Conservation (phyloP, 2,329 filamentous ascomycete genomes). For the Nakataea oryzae region DNA sequence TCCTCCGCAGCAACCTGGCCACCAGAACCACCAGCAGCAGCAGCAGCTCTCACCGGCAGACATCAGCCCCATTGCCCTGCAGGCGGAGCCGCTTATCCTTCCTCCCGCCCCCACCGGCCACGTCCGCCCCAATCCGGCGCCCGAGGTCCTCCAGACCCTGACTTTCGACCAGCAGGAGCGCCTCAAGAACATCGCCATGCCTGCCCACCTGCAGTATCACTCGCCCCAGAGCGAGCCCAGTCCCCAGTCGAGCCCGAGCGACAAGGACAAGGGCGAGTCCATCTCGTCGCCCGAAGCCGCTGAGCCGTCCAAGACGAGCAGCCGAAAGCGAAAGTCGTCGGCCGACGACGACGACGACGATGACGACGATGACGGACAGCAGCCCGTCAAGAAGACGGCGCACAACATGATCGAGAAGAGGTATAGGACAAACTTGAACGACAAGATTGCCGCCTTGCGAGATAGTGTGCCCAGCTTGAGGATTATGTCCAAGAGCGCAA, state of each 20-base stretch:
- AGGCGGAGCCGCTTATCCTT: constrained; percentile 17
- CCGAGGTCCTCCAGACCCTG: constrained; percentile 28
- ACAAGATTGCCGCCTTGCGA: constrained; percentile 86
- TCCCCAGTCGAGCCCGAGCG: constrained; percentile 42
- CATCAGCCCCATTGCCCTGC: constrained; percentile 24
- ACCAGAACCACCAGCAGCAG: constrained; percentile 15
- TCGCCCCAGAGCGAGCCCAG: constrained; percentile 48
- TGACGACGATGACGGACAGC: constrained; percentile 44
- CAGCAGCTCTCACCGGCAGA: constrained; percentile 21
- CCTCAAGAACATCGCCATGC: constrained; percentile 55
- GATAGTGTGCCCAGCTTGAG: constrained; percentile 87
- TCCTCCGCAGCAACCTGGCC: constrained; percentile 3
- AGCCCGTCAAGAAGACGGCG: constrained; percentile 73
- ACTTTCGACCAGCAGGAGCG: constrained; percentile 51
- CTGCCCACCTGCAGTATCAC: constrained; percentile 48
- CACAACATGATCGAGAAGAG: constrained; percentile 98
- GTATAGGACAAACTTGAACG: constrained; percentile 91
- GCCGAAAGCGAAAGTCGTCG: constrained; percentile 61
- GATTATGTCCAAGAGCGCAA: constrained; percentile 65
- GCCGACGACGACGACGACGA: constrained; percentile 53
- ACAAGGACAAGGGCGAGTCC: constrained; percentile 31
- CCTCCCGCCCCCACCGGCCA: constrained; percentile 16
- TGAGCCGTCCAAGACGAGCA: constrained; percentile 31
- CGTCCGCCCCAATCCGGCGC: constrained; percentile 16
- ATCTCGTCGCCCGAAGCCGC: constrained; percentile 50